These are phyloP conservation scores for Combretum micranthum DNA, from an alignment of 345 rosid species.

Conservation along the genomic window DNA sequence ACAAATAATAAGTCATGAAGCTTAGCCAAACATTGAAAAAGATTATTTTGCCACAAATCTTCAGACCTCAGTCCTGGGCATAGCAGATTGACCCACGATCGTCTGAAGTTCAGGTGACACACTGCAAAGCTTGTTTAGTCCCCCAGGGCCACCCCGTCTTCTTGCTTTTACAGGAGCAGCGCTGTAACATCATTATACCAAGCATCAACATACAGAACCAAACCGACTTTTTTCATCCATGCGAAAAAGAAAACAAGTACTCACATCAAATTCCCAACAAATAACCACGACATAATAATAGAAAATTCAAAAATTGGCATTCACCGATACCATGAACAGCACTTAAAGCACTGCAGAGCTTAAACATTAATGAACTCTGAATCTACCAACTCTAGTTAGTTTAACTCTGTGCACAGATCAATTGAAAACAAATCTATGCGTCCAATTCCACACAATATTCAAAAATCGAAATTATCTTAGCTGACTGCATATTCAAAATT, in stretches of 20 bases:
- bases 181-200: conserved; percentile 1
- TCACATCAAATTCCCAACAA: neutral
- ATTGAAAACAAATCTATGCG: too few species aligned
- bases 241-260: neutral
- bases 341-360: too few species aligned
- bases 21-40: neutral
- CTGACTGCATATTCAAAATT: too few species aligned
- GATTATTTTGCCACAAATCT: neutral
- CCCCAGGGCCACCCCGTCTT: conserved; percentile 29
- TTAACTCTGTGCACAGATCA: too few species aligned
- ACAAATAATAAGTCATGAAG: neutral
- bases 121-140: conserved; percentile 28
- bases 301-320: too few species aligned
- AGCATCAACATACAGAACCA: conserved; percentile 1
- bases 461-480: too few species aligned
- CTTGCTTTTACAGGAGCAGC: conserved; percentile 16
- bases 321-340: too few species aligned
- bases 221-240: neutral
- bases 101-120: conserved; percentile 29
- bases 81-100: conserved; percentile 27
- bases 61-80: conserved; percentile 30
- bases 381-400: too few species aligned
- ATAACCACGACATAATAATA: neutral
- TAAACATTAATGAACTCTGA: too few species aligned
- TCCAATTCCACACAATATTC: too few species aligned